Evolutionary conservation across 73 alveolate genomes (phyloP).

Genomic region (Blepharisma japonicum): DNA sequence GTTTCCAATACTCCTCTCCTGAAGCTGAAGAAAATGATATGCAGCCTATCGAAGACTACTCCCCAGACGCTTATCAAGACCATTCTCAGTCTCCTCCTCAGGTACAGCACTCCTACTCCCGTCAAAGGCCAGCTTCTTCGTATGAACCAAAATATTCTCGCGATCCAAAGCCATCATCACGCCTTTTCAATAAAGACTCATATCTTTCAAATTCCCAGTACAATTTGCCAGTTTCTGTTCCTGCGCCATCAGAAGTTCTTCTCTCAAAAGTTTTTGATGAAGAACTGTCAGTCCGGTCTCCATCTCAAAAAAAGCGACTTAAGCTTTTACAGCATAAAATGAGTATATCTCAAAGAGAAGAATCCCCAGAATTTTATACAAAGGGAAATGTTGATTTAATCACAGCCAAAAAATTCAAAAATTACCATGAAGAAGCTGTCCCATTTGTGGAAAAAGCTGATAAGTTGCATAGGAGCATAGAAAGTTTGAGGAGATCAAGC

Average conservation of each 20-base stretch:
- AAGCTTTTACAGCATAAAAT: not conserved
- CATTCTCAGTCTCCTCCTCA: too few species aligned
- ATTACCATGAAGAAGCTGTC: slow-evolving; percentile 25
- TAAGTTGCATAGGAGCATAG: slow-evolving; percentile 9
- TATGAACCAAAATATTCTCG: slow-evolving; percentile 15
- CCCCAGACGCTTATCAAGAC: not conserved
- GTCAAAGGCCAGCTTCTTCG: not conserved
- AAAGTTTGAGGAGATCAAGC: not conserved
- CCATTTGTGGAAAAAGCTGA: slow-evolving; percentile 23
- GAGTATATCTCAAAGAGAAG: slow-evolving; percentile 4
- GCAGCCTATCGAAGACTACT: slow-evolving; percentile 29
- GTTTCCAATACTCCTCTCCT: slow-evolving; percentile 7
- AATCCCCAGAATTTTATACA: not conserved
- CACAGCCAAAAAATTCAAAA: slow-evolving; percentile 28
- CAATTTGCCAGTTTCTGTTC: not conserved
- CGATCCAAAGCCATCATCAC: not conserved
- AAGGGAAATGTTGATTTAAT: slow-evolving; percentile 16
- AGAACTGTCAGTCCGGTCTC: slow-evolving; percentile 28
- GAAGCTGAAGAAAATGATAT: slow-evolving; percentile 20
- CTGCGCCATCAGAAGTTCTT: not conserved
- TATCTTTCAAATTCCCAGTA: too few species aligned
- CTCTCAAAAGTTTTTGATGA: slow-evolving; percentile 19
- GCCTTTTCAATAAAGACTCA: too few species aligned
- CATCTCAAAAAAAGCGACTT: slow-evolving; percentile 9
- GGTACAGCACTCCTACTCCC: not conserved